Percentiles rank a stretch among this genome's conserved stretches.
Conservation (phyloP, 2,329 filamentous ascomycete genomes). For the Colletotrichum sp. region DNA sequence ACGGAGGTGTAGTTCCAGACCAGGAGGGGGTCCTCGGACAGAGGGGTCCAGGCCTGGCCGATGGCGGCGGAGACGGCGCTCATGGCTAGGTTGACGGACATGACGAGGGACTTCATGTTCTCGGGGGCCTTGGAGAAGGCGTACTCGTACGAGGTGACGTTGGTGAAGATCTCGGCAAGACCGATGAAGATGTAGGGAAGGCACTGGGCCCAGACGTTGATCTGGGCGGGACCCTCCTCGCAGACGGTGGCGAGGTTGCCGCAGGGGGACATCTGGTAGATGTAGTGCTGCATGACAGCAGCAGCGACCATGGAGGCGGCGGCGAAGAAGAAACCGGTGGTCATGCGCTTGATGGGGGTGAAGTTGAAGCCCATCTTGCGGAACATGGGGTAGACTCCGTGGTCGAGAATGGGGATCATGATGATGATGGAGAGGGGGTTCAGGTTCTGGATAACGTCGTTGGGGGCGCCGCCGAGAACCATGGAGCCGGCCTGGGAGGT, state of each 20-base stretch:
- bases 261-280: slow-evolving; percentile 68
- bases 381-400: slow-evolving; percentile 71
- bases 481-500: slow-evolving; percentile 70
- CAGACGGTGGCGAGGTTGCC: slow-evolving; percentile 59
- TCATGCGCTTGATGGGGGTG: slow-evolving; percentile 79
- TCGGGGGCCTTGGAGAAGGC: slow-evolving; percentile 79
- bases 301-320: slow-evolving; percentile 65
- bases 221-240: slow-evolving; percentile 53
- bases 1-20: slow-evolving; percentile 75
- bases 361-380: slow-evolving; percentile 68
- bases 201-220: slow-evolving; percentile 69
- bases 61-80: slow-evolving; percentile 72
- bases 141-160: slow-evolving; percentile 71
- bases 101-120: slow-evolving; percentile 82
- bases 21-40: slow-evolving; percentile 68
- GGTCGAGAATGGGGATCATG: slow-evolving; percentile 75
- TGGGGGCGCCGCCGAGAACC: slow-evolving; percentile 73
- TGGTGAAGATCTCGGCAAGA: slow-evolving; percentile 58
- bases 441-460: slow-evolving; percentile 78
- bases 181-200: slow-evolving; percentile 57
- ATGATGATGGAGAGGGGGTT: slow-evolving; percentile 79
- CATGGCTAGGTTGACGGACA: slow-evolving; percentile 73
- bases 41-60: slow-evolving; percentile 69
- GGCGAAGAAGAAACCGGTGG: slow-evolving; percentile 70
- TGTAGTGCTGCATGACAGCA: slow-evolving; percentile 63